Evolutionary conservation across 2,329 filamentous ascomycete genomes (phyloP).

Genomic region (Aotearoamyces nothofagi): DNA sequence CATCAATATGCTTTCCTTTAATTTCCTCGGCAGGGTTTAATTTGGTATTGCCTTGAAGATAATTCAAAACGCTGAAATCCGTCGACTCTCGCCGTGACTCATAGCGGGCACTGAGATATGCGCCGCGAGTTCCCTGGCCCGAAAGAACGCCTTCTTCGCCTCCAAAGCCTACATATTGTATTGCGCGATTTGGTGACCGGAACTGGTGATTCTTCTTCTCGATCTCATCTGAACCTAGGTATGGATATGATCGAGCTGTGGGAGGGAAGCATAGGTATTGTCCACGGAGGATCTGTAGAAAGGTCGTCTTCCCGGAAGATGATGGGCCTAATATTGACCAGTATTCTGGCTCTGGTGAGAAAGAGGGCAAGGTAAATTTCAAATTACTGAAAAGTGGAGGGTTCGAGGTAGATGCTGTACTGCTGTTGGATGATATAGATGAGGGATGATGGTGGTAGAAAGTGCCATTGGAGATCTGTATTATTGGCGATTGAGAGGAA

Average conservation of each 20-base stretch:
- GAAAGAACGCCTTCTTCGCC: constrained; percentile 46
- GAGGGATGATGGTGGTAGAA: constrained; percentile 68
- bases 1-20: constrained; percentile 33
- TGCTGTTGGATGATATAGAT: constrained; percentile 23
- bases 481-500: constrained; percentile 34
- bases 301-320: constrained; percentile 63
- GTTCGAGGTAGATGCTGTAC: constrained; percentile 38
- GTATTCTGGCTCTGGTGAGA: constrained; percentile 34
- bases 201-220: constrained; percentile 28
- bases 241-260: constrained; percentile 24
- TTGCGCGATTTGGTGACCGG: constrained; percentile 47
- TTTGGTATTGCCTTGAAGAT: constrained; percentile 66
- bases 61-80: constrained; percentile 74
- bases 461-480: constrained; percentile 63
- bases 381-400: constrained; percentile 60
- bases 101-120: constrained; percentile 81
- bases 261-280: constrained; percentile 64
- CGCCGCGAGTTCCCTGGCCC: constrained; percentile 45
- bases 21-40: constrained; percentile 53
- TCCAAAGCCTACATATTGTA: constrained; percentile 86
- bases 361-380: constrained; percentile 52
- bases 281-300: constrained; percentile 67
- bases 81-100: constrained; percentile 76
- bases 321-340: constrained; percentile 81
- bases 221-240: constrained; percentile 45